phyloP scores from a whole-genome alignment of 169 alveolate species.

The Toxoplasma gondii region DNA sequence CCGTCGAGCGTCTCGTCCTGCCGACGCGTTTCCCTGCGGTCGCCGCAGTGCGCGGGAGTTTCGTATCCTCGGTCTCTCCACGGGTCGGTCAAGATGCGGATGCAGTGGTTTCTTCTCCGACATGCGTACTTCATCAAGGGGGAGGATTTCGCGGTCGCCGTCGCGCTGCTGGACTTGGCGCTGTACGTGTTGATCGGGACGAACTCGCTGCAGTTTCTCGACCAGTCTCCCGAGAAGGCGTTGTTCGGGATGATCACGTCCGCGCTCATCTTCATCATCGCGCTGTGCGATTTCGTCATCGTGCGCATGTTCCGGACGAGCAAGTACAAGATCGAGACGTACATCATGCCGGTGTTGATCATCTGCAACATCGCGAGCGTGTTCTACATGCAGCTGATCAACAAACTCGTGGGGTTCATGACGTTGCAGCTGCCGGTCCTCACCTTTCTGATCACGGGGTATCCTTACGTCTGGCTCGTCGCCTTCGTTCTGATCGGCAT shows the following conservation, averaged over 20 bases:
- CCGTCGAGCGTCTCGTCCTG: too few species aligned
- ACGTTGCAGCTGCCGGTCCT: constrained; percentile 71
- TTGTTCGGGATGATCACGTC: constrained; percentile 70
- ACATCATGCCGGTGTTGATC: constrained; percentile 69
- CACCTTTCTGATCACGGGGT: constrained; percentile 74
- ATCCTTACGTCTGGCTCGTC: constrained; percentile 71
- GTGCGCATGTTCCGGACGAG: constrained; percentile 73
- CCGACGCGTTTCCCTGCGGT: too few species aligned
- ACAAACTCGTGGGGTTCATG: constrained; percentile 67
- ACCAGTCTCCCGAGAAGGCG: constrained; percentile 56
- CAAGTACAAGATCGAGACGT: constrained; percentile 69
- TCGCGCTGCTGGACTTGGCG: constrained; percentile 72
- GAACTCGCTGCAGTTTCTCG: constrained; percentile 11
- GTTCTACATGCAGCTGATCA: constrained; percentile 64
- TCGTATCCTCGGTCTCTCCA: not conserved
- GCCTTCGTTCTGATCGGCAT: constrained; percentile 68
- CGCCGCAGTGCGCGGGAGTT: too few species aligned
- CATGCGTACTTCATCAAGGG: constrained; percentile 72
- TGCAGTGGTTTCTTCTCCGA: constrained; percentile 54
- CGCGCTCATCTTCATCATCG: constrained; percentile 67
- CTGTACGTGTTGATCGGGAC: constrained; percentile 73
- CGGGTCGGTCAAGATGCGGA: constrained; percentile 20
- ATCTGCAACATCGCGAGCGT: constrained; percentile 65
- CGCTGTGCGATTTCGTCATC: constrained; percentile 70
- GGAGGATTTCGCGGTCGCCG: constrained; percentile 75